phyloP scores from a whole-genome alignment of 1,139 yeast species.

The Debaryomyces fabryi region DNA sequence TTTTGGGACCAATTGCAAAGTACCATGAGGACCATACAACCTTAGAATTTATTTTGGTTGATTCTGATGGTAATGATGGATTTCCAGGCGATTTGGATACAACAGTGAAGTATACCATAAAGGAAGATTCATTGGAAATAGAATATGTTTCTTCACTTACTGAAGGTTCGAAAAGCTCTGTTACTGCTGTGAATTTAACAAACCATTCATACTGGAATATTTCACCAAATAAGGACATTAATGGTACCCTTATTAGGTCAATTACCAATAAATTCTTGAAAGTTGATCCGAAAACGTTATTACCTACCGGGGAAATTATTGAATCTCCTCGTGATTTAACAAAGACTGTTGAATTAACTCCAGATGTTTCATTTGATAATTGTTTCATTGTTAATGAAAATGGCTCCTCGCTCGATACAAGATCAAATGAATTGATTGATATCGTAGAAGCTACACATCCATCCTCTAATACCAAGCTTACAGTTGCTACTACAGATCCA shows the following conservation, averaged over 20 bases:
- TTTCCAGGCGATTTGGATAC: constrained; percentile 57
- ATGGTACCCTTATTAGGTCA: constrained; percentile 37
- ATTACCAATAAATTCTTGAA: constrained; percentile 37
- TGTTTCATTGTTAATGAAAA: constrained; percentile 50
- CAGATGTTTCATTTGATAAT: constrained; percentile 45
- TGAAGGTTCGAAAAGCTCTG: constrained; percentile 36
- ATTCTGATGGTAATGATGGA: constrained; percentile 52
- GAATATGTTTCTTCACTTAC: constrained; percentile 53
- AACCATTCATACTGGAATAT: constrained; percentile 66
- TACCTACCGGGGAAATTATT: constrained; percentile 56
- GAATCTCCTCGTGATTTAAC: constrained; percentile 24
- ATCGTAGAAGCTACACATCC: constrained; percentile 54
- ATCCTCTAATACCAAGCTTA: constrained; percentile 43
- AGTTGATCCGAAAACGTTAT: constrained; percentile 33
- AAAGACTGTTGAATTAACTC: constrained; percentile 25
- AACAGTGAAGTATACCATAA: constrained; percentile 45
- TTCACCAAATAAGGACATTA: constrained; percentile 28
- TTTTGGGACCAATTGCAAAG: constrained; percentile 54
- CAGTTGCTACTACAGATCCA: constrained; percentile 63
- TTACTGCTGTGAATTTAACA: constrained; percentile 61
- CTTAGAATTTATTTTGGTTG: constrained; percentile 44
- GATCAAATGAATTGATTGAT: constrained; percentile 35
- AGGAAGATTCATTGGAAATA: constrained; percentile 33
- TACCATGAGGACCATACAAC: constrained; percentile 33
- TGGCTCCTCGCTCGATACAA: constrained; percentile 43